Conservation (phyloP, 2,329 filamentous ascomycete genomes). For the Hysterium pulicare region DNA sequence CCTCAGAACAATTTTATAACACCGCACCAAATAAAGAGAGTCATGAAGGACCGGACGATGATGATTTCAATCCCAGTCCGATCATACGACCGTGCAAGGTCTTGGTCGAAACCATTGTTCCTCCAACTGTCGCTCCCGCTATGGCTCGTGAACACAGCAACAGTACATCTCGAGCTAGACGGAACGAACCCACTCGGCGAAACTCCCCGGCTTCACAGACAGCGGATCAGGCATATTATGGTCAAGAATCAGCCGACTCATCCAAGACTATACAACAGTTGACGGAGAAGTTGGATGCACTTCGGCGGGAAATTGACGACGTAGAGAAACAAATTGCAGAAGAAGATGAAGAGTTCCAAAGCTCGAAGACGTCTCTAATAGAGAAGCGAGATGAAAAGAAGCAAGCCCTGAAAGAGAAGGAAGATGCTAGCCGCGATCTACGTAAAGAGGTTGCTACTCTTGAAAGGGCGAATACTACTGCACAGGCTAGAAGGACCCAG, state of each 20-base stretch:
- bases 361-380: constrained; percentile 52
- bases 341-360: constrained; percentile 51
- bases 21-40: constrained; percentile 51
- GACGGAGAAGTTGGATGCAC: constrained; percentile 73
- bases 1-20: constrained; percentile 43
- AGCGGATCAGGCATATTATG: constrained; percentile 26
- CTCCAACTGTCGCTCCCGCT: constrained; percentile 58
- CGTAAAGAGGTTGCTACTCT: constrained; percentile 76
- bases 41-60: constrained; percentile 28
- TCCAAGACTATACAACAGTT: constrained; percentile 63
- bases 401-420: constrained; percentile 79
- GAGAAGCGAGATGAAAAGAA: constrained; percentile 77
- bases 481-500: constrained; percentile 73
- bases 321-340: constrained; percentile 66
- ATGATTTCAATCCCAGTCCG: constrained; percentile 51
- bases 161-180: constrained; percentile 52
- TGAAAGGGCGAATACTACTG: constrained; percentile 75
- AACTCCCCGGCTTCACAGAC: constrained; percentile 67
- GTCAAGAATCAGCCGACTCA: constrained; percentile 38
- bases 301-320: constrained; percentile 81
- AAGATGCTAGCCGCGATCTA: constrained; percentile 81
- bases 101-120: constrained; percentile 58
- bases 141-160: constrained; percentile 65
- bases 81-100: constrained; percentile 52
- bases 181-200: constrained; percentile 69